Evolutionary conservation across 306 rosid species (phyloP).

Genomic region (Fragaria nilgerrensis): DNA sequence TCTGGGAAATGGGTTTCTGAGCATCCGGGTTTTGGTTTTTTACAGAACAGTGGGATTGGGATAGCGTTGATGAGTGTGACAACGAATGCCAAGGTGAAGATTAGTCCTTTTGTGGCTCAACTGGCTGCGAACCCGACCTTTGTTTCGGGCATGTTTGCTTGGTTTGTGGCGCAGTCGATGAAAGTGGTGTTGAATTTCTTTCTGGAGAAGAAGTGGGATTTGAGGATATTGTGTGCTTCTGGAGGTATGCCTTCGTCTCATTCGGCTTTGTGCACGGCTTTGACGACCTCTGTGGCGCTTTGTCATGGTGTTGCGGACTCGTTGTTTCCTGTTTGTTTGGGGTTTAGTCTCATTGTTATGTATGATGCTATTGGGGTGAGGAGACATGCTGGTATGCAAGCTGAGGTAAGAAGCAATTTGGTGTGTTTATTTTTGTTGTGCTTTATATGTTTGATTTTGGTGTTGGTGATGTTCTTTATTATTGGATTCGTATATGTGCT

Average conservation of each 20-base stretch:
- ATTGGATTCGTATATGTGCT: neutral
- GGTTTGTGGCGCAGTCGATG: conserved; percentile 56
- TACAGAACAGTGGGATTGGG: conserved; percentile 64
- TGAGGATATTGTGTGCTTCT: conserved; percentile 47
- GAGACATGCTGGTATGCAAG: conserved; percentile 93
- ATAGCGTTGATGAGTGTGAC: conserved; percentile 65
- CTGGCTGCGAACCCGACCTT: conserved; percentile 82
- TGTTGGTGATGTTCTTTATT: neutral
- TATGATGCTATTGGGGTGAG: conserved; percentile 88
- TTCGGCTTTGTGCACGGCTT: conserved; percentile 76
- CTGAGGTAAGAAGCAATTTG: conserved; percentile 52
- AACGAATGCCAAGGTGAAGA: conserved; percentile 52
- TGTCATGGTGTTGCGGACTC: conserved; percentile 57
- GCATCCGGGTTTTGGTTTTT: conserved; percentile 30
- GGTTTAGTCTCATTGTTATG: conserved; percentile 84
- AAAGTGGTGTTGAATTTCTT: conserved; percentile 69
- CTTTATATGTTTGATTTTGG: neutral
- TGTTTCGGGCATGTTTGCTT: conserved; percentile 67
- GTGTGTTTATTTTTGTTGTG: neutral
- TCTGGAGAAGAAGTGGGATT: conserved; percentile 69
- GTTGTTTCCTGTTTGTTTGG: conserved; percentile 79
- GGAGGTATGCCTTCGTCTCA: conserved; percentile 99
- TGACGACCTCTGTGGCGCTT: conserved; percentile 83
- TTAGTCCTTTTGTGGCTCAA: conserved; percentile 75
- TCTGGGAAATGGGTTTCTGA: conserved; percentile 29